These are phyloP conservation scores for Ophiocordyceps robertsii DNA, from an alignment of 2,329 filamentous ascomycete species.

Conservation along the genomic window DNA sequence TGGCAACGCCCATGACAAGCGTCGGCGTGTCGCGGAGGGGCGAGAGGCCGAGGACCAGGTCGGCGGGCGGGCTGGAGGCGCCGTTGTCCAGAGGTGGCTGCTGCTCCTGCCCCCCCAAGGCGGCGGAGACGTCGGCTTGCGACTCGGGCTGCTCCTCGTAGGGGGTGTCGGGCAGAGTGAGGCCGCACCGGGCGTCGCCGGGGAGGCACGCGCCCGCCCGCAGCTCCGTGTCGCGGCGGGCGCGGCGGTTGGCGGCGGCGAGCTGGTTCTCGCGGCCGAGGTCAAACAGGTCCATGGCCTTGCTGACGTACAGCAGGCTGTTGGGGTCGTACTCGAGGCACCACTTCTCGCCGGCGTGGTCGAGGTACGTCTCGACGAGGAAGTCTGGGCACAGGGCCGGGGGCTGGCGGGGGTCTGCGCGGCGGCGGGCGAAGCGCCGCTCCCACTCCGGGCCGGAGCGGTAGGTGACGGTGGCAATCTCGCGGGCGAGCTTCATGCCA, in stretches of 20 bases:
- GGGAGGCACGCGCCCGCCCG: conserved; percentile 38
- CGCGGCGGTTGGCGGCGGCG: conserved; percentile 47
- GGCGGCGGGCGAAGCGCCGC: conserved; percentile 74
- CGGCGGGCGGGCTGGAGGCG: conserved; percentile 51
- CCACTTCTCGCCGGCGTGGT: conserved; percentile 97
- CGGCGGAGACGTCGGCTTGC: conserved; percentile 20
- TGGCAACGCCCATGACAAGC: conserved; percentile 85
- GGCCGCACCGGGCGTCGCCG: conserved; percentile 41
- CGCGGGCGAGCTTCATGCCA: conserved; percentile 93
- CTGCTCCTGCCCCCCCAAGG: conserved; percentile 6
- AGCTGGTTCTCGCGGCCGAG: conserved; percentile 60
- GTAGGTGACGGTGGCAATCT: conserved; percentile 97
- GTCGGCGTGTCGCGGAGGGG: conserved; percentile 64
- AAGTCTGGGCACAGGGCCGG: conserved; percentile 96
- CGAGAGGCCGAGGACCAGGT: conserved; percentile 65
- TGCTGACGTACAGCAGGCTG: conserved; percentile 88
- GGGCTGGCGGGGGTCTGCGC: conserved; percentile 74
- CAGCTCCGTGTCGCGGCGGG: conserved; percentile 44
- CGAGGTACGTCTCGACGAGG: conserved; percentile 93
- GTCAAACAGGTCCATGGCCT: conserved; percentile 98
- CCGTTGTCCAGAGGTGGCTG: conserved; percentile 3
- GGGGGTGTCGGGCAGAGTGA: conserved; percentile 70
- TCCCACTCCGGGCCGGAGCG: conserved; percentile 96
- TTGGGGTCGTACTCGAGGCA: conserved; percentile 95
- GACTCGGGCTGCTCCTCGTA: conserved; percentile 68